Conservation (phyloP, 495 filamentous ascomycete species). For the Lasiosphaeria ovina region DNA sequence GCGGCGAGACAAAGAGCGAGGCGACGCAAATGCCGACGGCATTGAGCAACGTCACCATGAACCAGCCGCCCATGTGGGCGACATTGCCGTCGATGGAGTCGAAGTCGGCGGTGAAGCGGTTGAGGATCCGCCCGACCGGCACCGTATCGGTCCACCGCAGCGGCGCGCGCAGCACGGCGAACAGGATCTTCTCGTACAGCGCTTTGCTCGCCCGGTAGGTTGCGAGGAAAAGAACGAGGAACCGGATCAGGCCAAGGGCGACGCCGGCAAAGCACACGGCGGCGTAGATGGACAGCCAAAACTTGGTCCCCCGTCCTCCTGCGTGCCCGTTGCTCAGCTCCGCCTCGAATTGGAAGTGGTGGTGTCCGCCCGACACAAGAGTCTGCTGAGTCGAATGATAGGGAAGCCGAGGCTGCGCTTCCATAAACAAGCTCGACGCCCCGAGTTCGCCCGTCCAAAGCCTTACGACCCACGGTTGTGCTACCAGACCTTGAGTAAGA, state of each 20-base stretch:
- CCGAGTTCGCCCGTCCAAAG: conserved; percentile 56
- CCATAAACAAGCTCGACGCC: conserved; percentile 15
- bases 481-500: conserved; percentile 6
- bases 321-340: conserved; percentile 18
- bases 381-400: background rate
- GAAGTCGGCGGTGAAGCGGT: conserved; percentile 74
- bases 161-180: conserved; percentile 61
- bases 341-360: conserved; percentile 16
- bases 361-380: conserved; percentile 8
- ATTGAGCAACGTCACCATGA: conserved; percentile 46
- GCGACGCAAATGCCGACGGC: conserved; percentile 56
- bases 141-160: conserved; percentile 73
- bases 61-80: conserved; percentile 50
- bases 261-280: conserved; percentile 52
- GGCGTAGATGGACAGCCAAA: conserved; percentile 64
- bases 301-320: conserved; percentile 40
- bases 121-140: conserved; percentile 68
- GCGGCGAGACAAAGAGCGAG: conserved; percentile 56
- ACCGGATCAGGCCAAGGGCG: conserved; percentile 52
- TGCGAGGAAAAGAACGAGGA: conserved; percentile 48
- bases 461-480: conserved; percentile 59
- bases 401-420: background rate
- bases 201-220: conserved; percentile 57
- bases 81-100: conserved; percentile 61
- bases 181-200: conserved; percentile 61